Percentiles rank a stretch among this genome's conserved stretches.
phyloP scores from a whole-genome alignment of 345 rosid species.

The Populus alba region DNA sequence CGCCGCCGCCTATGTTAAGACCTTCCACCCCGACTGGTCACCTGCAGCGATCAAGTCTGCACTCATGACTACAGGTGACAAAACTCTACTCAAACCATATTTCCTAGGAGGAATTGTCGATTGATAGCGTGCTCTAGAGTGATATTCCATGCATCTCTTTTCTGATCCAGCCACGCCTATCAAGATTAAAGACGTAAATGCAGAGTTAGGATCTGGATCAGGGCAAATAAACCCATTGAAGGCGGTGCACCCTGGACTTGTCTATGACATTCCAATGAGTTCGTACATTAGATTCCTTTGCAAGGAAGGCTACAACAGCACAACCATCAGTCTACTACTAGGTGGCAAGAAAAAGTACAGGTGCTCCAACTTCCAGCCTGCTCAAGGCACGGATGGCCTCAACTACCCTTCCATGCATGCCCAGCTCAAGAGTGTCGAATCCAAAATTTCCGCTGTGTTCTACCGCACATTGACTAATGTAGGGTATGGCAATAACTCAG shows the following conservation, averaged over 20 bases:
- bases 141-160: neutral
- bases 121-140: neutral
- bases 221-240: conserved; percentile 72
- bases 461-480: conserved; percentile 63
- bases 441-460: conserved; percentile 47
- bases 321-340: conserved; percentile 46
- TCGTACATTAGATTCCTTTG: conserved; percentile 67
- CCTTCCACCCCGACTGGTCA: conserved; percentile 81
- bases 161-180: conserved; percentile 57
- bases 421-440: conserved; percentile 26
- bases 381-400: conserved; percentile 63
- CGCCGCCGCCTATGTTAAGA: conserved; percentile 80
- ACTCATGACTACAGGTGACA: conserved; percentile 79
- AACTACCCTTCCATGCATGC: conserved; percentile 85
- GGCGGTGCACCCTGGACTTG: conserved; percentile 71
- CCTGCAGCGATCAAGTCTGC: conserved; percentile 84
- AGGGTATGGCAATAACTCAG: conserved; percentile 34
- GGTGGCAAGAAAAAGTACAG: conserved; percentile 41
- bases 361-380: conserved; percentile 50
- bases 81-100: neutral
- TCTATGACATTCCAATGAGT: conserved; percentile 51
- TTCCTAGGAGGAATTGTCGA: neutral
- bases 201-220: conserved; percentile 62
- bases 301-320: conserved; percentile 68
- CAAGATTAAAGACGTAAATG: conserved; percentile 42